A percentile compares a stretch with the other conserved stretches of the same genome.
These are phyloP conservation scores for Tricholoma sp. DNA, from an alignment of 768 basidiomycete genomes.

Conservation along the genomic window DNA sequence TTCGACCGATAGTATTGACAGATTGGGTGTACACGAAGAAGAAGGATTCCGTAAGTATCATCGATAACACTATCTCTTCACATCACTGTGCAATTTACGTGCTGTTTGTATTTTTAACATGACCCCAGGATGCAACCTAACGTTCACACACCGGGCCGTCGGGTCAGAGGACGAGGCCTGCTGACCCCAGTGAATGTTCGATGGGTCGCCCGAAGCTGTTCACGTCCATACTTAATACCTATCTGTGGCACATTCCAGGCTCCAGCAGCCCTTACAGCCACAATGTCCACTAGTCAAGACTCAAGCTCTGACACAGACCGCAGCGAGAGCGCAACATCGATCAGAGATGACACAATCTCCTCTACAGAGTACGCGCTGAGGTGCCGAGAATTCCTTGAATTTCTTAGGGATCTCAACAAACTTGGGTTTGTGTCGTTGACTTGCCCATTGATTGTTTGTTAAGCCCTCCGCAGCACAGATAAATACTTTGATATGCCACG, in stretches of 20 bases:
- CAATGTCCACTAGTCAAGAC: background rate
- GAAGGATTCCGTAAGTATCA: background rate
- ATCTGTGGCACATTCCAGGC: background rate
- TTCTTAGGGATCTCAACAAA: slow-evolving; percentile 31
- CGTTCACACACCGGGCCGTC: background rate
- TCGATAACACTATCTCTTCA: background rate
- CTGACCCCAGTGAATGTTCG: no score
- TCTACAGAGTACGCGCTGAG: slow-evolving; percentile 18
- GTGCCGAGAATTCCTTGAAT: slow-evolving; percentile 33
- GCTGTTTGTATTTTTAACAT: background rate
- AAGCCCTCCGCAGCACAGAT: slow-evolving; percentile 24
- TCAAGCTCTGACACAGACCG: background rate
- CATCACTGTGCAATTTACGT: background rate
- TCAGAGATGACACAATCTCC: background rate
- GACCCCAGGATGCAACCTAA: background rate
- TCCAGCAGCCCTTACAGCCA: no score
- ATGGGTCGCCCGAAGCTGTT: no score
- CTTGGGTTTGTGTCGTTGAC: slow-evolving; percentile 28
- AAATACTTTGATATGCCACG: slow-evolving; percentile 41
- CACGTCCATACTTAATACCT: background rate
- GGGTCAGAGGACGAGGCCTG: background rate
- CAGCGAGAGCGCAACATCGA: background rate
- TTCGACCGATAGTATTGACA: background rate
- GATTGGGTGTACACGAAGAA: background rate
- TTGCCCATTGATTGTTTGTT: background rate